Conservation (phyloP, 805 yeast species). For the Saturnispora sanitii region DNA sequence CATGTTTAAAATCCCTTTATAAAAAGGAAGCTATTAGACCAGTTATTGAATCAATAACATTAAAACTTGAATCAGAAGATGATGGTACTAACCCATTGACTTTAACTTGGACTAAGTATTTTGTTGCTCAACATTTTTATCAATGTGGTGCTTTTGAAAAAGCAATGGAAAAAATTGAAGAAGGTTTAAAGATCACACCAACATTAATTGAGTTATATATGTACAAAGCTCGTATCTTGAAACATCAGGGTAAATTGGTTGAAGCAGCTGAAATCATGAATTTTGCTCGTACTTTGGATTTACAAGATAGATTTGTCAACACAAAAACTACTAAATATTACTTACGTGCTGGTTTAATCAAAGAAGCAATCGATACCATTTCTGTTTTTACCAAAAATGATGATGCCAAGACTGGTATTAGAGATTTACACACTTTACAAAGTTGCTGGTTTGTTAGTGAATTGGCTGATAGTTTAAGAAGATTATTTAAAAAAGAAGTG, state of each 20-base stretch:
- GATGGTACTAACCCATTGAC: conserved; percentile 32
- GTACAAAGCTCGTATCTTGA: conserved; percentile 69
- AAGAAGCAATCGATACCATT: conserved; percentile 63
- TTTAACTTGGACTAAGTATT: conserved; percentile 63
- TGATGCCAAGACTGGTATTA: conserved; percentile 69
- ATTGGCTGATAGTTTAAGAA: conserved; percentile 70
- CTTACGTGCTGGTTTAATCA: conserved; percentile 63
- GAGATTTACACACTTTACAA: conserved; percentile 82
- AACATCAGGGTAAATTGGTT: conserved; percentile 52
- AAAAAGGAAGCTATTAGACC: conserved; percentile 31
- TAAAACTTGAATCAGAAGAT: conserved; percentile 32
- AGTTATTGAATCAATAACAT: conserved; percentile 44
- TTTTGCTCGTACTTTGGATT: conserved; percentile 63
- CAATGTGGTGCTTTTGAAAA: conserved; percentile 39
- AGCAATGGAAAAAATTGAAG: conserved; percentile 50
- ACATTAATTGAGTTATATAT: conserved; percentile 76
- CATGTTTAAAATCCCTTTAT: conserved; percentile 75
- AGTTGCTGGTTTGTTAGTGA: conserved; percentile 84
- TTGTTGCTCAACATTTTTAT: conserved; percentile 69
- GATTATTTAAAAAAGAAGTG: conserved; percentile 38
- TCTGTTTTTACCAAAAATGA: conserved; percentile 82
- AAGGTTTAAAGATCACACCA: conserved; percentile 66
- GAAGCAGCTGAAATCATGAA: conserved; percentile 61
- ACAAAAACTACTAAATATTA: conserved; percentile 79
- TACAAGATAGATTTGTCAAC: conserved; percentile 87